Conservation (phyloP, 768 basidiomycete genomes). For the Pulveroboletus ravenelii region DNA sequence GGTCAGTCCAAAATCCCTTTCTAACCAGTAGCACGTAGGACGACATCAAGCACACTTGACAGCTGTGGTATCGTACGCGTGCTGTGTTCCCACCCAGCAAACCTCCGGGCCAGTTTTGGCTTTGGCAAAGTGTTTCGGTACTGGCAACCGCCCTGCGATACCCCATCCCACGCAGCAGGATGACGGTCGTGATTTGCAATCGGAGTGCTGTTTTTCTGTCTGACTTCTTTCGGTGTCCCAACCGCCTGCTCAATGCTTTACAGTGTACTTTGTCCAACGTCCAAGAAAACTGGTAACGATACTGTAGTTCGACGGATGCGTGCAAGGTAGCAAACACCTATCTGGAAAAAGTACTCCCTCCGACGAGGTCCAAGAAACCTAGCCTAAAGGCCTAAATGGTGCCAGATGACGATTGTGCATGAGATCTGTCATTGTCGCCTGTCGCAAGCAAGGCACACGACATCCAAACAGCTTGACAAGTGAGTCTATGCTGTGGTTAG, state of each 20-base stretch:
- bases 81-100: constrained; percentile 16
- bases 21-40: constrained; percentile 10
- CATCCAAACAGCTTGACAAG: not conserved
- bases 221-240: not conserved
- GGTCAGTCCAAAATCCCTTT: constrained; percentile 2
- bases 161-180: constrained; percentile 9
- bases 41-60: constrained; percentile 24
- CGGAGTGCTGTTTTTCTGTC: constrained; percentile 10
- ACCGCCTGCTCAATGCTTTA: not conserved
- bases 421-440: too few relatives aligned
- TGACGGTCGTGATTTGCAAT: constrained; percentile 30
- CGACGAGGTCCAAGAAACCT: not conserved
- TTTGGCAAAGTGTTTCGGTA: not conserved
- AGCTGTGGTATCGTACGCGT: constrained; percentile 7
- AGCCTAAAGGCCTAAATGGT: not conserved
- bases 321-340: not conserved
- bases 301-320: not conserved
- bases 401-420: not conserved
- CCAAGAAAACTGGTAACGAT: not conserved
- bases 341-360: not conserved
- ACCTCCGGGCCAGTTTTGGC: not conserved
- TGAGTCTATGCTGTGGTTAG: too few relatives aligned
- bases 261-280: not conserved
- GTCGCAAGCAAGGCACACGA: too few relatives aligned
- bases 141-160: constrained; percentile 18